phyloP scores from a whole-genome alignment of 495 filamentous ascomycete species.

The Thozetella sp. region DNA sequence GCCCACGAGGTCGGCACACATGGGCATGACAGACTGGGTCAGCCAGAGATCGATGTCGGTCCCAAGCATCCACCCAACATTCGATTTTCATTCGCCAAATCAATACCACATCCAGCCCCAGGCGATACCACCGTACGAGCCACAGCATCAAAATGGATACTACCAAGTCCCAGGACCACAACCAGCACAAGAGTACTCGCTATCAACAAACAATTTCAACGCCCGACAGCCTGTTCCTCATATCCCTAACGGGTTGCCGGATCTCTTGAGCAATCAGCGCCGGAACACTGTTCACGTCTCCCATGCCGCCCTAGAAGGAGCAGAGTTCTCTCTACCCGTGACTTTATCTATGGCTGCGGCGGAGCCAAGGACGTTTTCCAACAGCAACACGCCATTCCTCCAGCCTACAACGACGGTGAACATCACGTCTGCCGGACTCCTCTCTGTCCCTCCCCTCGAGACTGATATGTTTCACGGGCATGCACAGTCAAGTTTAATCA shows the following conservation, averaged over 20 bases:
- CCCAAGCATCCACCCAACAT: not conserved
- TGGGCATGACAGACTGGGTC: not conserved
- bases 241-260: not conserved
- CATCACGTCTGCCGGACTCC: not conserved
- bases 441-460: not conserved
- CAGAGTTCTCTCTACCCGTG: not conserved
- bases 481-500: not conserved
- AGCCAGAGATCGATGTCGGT: conserved; percentile 1
- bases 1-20: not conserved
- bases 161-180: not conserved
- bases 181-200: not conserved
- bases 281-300: not conserved
- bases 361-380: not conserved
- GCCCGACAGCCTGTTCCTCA: not conserved
- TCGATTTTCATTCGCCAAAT: not conserved
- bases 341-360: not conserved
- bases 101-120: not conserved
- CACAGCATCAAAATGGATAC: not conserved
- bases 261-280: not conserved
- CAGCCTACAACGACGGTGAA: not conserved
- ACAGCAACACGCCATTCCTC: not conserved
- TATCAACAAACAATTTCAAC: not conserved
- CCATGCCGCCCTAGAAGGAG: not conserved
- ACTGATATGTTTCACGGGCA: not conserved
- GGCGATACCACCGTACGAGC: not conserved